Evolutionary conservation across 441 rosid species (phyloP).

Genomic region (Omphalea diandra): DNA sequence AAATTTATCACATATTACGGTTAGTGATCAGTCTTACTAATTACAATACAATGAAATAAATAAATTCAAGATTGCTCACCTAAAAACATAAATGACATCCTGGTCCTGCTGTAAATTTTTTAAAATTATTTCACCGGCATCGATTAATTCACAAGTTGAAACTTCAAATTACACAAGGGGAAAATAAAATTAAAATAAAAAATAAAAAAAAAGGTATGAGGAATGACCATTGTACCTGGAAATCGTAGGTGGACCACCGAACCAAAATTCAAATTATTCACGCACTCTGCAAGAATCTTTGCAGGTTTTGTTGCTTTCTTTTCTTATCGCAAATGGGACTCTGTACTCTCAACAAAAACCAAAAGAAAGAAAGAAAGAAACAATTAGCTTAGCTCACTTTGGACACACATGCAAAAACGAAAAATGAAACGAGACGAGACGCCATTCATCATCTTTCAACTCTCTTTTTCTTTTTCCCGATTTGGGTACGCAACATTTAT

Average conservation of each 20-base stretch:
- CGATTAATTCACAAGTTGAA: neutral
- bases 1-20: too few species aligned
- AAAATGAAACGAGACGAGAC: slow-evolving; percentile 9
- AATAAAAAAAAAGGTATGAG: neutral
- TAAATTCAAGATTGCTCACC: too few species aligned
- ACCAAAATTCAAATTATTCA: slow-evolving; percentile 25
- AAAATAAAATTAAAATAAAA: neutral
- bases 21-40: too few species aligned
- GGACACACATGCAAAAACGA: slow-evolving; percentile 19
- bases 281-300: slow-evolving; percentile 41
- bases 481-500: slow-evolving; percentile 24
- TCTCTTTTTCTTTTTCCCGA: slow-evolving; percentile 31
- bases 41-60: too few species aligned
- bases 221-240: slow-evolving; percentile 16
- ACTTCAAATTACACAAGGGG: neutral
- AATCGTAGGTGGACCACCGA: slow-evolving; percentile 38
- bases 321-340: slow-evolving; percentile 22
- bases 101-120: too few species aligned
- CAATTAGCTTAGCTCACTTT: neutral
- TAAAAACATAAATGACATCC: too few species aligned
- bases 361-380: slow-evolving; percentile 9
- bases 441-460: neutral
- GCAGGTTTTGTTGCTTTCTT: slow-evolving; percentile 34
- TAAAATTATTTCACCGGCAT: too few species aligned
- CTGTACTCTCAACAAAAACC: slow-evolving; percentile 5